Evolutionary conservation across 441 rosid species (phyloP), one percentile per base, ranked within the genome.

Genomic region (Populus hybrid): DNA sequence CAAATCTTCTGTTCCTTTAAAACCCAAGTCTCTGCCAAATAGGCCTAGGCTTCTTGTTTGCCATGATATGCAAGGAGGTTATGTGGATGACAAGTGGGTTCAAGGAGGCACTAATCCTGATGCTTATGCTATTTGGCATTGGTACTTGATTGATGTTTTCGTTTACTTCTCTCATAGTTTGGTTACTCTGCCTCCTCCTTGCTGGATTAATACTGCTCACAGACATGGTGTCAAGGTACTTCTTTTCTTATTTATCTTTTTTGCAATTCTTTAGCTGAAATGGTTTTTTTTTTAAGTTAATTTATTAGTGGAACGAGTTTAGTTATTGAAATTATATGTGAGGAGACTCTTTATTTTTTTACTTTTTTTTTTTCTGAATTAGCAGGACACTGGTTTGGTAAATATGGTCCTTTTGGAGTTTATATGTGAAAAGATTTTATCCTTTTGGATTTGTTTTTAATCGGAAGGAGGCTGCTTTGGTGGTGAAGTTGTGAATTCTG

Each of bases 151-250:
- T 74, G 98, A 95, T 76, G 75, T 93, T 67, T 95, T 93, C 61
- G 97, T 93, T 38, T 95, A 92, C 71, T 93, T 95, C 72, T 88
- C 99, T 2, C 97, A 93, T 79, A 28, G 76, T 77, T 80, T 95
- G 78, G 94, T 92, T 30, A 89, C 91, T 26, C 73, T 95, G 85
- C 97, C 98, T 42, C 99, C 98, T 75, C 97, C 99, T 78, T 85
- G 97, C 57, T 95, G 98, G 99, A 89, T 88, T 12, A 95, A 93
- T 72, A 83, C 97, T 75, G 98, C 97, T 86, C 98, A 93, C 59
- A 87, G 83, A 32, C 97, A 93, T 81, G 99, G 98, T 1, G 97
- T 93, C 66, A 88, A 89, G 93, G 98, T 95, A 75, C 64, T 10
- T 14, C 42, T 16, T 6, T 21, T 40, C 61, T 35, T 26, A 57